phyloP scores from a whole-genome alignment of 441 rosid species.

The Melianthus villosus region DNA sequence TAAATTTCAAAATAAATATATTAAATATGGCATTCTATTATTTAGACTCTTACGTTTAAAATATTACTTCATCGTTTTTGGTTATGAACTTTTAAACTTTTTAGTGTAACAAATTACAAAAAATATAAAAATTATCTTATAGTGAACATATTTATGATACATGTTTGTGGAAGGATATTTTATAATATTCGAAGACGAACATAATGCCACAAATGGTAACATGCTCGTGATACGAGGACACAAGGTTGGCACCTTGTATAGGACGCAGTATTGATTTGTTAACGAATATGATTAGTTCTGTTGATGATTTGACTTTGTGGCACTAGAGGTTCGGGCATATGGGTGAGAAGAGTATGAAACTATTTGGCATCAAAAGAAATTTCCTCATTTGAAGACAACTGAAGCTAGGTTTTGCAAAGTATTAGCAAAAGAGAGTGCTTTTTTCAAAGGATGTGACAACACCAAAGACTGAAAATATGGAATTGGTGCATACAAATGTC shows the following conservation, averaged over 20 bases:
- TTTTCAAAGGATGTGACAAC: not conserved
- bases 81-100: too few species aligned
- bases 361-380: not conserved
- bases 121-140: too few species aligned
- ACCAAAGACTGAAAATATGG: not conserved
- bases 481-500: not conserved
- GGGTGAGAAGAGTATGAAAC: not conserved
- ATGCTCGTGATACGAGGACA: not conserved
- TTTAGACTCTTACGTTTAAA: too few species aligned
- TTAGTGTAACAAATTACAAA: too few species aligned
- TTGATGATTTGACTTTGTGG: not conserved
- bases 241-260: not conserved
- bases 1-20: too few species aligned
- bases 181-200: not conserved
- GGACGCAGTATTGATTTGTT: not conserved
- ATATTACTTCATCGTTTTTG: too few species aligned
- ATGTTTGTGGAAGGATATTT: not conserved
- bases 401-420: not conserved
- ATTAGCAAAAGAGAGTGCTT: not conserved
- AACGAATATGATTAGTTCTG: not conserved
- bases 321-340: not conserved
- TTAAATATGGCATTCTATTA: too few species aligned
- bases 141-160: too few species aligned
- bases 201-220: not conserved
- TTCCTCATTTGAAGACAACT: not conserved